A percentile compares a stretch with the other conserved stretches of the same genome.
Evolutionary conservation across 441 rosid species (phyloP).

Genomic region (Corymbia citriodora): DNA sequence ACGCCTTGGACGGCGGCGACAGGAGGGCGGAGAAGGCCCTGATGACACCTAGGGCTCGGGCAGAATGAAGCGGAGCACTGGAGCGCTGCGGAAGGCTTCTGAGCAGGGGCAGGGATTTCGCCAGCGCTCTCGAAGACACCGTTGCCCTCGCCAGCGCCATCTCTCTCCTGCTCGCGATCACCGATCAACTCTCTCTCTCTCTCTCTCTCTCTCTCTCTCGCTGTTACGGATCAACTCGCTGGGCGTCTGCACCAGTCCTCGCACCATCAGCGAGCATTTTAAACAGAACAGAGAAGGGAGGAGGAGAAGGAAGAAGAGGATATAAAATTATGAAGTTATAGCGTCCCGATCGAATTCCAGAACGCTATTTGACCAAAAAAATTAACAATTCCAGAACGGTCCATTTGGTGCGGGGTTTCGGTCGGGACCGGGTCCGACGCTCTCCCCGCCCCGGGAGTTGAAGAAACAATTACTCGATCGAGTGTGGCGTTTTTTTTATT

Average conservation of each 20-base stretch:
- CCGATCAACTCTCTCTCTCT: not conserved
- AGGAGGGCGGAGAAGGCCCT: slow-evolving; percentile 52
- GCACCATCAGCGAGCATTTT: not conserved
- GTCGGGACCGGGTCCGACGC: not conserved
- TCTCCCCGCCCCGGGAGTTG: not conserved
- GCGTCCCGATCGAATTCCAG: not conserved
- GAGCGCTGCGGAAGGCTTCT: not conserved
- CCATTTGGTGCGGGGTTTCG: not conserved
- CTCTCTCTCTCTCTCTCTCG: not conserved
- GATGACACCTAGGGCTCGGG: slow-evolving; percentile 1
- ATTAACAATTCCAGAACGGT: not conserved
- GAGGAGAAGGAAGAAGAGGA: not conserved
- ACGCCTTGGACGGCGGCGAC: slow-evolving; percentile 86
- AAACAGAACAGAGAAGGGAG: not conserved
- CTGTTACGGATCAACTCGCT: not conserved
- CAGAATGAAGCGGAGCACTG: not conserved
- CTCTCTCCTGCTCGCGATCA: not conserved
- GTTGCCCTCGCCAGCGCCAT: slow-evolving; percentile 28
- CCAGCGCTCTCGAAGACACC: slow-evolving; percentile 12
- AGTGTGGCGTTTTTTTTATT: not conserved
- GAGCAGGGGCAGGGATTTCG: not conserved
- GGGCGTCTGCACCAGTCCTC: not conserved
- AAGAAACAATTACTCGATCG: not conserved
- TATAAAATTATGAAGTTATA: not conserved
- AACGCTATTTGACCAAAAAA: not conserved